Percentiles rank a stretch among this genome's conserved stretches.
Evolutionary conservation across 2,329 filamentous ascomycete species (phyloP).

Genomic region (Trichoderma koningiopsis): DNA sequence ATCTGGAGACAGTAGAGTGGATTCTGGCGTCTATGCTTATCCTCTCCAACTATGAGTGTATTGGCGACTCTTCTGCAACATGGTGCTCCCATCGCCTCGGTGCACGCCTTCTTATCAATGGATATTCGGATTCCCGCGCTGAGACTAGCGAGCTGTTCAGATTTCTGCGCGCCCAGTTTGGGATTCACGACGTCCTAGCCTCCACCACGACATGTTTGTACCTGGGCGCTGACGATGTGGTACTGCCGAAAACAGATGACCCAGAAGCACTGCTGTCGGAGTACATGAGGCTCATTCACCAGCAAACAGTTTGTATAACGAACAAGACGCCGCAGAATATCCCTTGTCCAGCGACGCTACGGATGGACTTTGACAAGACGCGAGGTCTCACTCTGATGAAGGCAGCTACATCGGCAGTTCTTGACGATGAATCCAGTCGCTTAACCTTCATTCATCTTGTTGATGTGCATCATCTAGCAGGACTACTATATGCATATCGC

Average conservation of each 20-base stretch:
- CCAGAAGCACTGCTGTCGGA: not conserved
- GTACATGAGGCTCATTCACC: not conserved
- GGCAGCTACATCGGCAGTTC: not conserved
- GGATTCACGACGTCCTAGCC: not conserved
- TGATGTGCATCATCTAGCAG: not conserved
- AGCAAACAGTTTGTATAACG: not conserved
- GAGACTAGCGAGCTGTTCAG: not conserved
- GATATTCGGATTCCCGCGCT: not conserved
- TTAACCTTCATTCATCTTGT: not conserved
- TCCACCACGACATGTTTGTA: not conserved
- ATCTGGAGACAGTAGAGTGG: not conserved
- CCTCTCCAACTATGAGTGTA: not conserved
- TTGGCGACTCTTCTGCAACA: not conserved
- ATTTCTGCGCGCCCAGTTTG: not conserved
- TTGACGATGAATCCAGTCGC: not conserved
- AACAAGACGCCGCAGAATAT: not conserved
- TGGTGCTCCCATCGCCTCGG: not conserved
- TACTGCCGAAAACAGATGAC: not conserved
- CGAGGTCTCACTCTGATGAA: not conserved
- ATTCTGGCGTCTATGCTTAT: not conserved
- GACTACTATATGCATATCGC: not conserved
- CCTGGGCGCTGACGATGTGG: not conserved
- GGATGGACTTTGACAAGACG: not conserved
- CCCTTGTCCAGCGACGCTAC: not conserved
- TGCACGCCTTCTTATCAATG: not conserved